Percentiles rank a stretch among this genome's conserved stretches.
Evolutionary conservation across 192 early-diverging fungal species (phyloP).

Genomic region (Neocallimastix lanati): DNA sequence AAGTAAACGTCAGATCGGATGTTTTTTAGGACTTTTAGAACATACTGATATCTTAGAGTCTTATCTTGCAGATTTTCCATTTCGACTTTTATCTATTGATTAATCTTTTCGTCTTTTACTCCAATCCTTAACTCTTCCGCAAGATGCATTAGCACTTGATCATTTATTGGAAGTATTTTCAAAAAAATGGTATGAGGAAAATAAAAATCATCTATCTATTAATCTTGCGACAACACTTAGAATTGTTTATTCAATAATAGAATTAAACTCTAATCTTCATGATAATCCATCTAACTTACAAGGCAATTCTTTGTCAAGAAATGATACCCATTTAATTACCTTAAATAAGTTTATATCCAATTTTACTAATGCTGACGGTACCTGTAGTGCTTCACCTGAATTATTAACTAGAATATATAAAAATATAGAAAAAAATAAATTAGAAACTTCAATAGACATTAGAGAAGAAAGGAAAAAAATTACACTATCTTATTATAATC

Average conservation of each 20-base stretch:
- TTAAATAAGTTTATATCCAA: not conserved
- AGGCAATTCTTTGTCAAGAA: not conserved
- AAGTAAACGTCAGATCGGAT: constrained; percentile 29
- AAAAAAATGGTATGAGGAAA: constrained; percentile 40
- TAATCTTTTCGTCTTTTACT: constrained; percentile 37
- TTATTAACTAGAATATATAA: not conserved
- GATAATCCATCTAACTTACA: not conserved
- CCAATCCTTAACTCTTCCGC: constrained; percentile 26
- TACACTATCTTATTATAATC: not conserved
- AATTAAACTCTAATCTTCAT: constrained; percentile 37
- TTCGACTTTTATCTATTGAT: constrained; percentile 32
- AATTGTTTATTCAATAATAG: constrained; percentile 39
- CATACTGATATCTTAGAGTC: constrained; percentile 33
- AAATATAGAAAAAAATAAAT: not conserved
- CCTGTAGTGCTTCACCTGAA: not conserved
- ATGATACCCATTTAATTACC: not conserved
- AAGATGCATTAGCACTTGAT: constrained; percentile 18
- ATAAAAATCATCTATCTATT: constrained; percentile 30
- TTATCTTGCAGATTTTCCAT: constrained; percentile 31
- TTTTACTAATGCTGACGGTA: not conserved
- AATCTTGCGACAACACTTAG: constrained; percentile 30
- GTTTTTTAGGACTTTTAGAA: constrained; percentile 28
- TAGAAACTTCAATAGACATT: not conserved
- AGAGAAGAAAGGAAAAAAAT: not conserved
- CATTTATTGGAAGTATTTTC: constrained; percentile 41